Conservation (phyloP, 2,329 filamentous ascomycete species). For the Colletotrichum lentis region DNA sequence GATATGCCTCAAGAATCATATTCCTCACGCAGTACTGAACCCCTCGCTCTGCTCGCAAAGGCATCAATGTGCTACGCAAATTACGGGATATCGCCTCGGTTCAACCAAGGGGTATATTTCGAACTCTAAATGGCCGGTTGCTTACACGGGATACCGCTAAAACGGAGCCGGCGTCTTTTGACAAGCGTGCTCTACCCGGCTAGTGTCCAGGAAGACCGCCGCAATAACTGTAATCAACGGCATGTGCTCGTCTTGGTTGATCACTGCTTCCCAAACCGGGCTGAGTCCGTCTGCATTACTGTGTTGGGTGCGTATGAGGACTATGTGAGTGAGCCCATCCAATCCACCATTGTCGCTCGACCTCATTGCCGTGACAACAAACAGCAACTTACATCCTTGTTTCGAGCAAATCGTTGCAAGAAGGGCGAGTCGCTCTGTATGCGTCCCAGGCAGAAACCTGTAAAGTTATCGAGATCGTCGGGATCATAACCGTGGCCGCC, state of each 20-base stretch:
- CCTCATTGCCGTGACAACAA: slow-evolving; percentile 8
- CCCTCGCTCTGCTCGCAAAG: not conserved
- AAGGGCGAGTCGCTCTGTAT: slow-evolving; percentile 35
- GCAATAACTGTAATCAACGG: too few species aligned
- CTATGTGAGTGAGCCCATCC: too few species aligned
- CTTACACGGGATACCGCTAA: slow-evolving; percentile 36
- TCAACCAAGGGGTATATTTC: slow-evolving; percentile 35
- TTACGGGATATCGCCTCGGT: not conserved
- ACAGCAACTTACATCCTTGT: slow-evolving; percentile 10
- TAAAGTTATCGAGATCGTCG: slow-evolving; percentile 41
- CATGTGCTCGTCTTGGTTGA: slow-evolving; percentile 33
- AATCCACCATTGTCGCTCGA: not conserved
- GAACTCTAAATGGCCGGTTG: slow-evolving; percentile 38
- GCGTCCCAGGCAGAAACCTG: slow-evolving; percentile 46
- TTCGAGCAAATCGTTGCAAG: slow-evolving; percentile 7
- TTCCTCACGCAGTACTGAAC: not conserved
- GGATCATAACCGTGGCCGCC: slow-evolving; percentile 48
- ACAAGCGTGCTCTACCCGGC: slow-evolving; percentile 40
- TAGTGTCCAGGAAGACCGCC: slow-evolving; percentile 36
- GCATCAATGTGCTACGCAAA: too few species aligned
- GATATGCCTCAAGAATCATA: too few species aligned
- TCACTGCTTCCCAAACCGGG: slow-evolving; percentile 28
- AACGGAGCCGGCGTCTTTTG: slow-evolving; percentile 35
- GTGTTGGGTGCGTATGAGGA: too few species aligned
- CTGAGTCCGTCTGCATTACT: too few species aligned